Evolutionary conservation across 2,329 filamentous ascomycete species (phyloP), one percentile per base, ranked within the genome.

Genomic region (Fusarium duplospermum): DNA sequence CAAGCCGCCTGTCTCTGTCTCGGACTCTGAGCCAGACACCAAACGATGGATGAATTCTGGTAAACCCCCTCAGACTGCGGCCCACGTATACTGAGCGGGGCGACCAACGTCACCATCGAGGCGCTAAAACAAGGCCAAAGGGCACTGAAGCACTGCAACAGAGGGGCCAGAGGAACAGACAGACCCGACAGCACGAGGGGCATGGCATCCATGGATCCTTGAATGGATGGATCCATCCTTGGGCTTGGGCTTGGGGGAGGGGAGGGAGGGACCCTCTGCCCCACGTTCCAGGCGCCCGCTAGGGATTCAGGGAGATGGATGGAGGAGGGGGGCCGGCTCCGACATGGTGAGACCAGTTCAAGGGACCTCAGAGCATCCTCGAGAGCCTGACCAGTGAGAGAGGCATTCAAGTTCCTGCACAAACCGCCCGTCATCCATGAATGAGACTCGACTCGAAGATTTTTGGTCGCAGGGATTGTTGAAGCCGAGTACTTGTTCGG

Each of bases 261-360:
- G 45, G 24, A 29, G 45, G 45, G 24, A 29, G 45, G 24, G 70
- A 68, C 69, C 64, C 64, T 70, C 62, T 74, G 71, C 69, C 71
- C 71, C 71, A 74, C 69, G 71, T 64, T 66, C 59, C 70, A 63
- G 69, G 54, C 62, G 63, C 64, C 66, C 66, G 50, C 71, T 70
- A 72, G 58, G 68, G 66, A 67, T 68, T 72, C 64, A 74, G 64
- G 66, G 62, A 70, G 68, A 69, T 50, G 68, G 56, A 58, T 31
- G 35, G 35, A 27, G 63, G 62, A 61, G 50, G 24, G n/a, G 22
- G 31, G 18, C 22, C 14, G 35, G 31, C 38, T 11, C 47, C 47
- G n/a, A 50, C 38, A 38, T 61, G 62, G 62, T 58, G 52, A 27
- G 62, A 64, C 62, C 47, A 40, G 24, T 59, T 50, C n/a, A 60